Conservation (phyloP, 495 filamentous ascomycete genomes). For the Trichocladium antarcticum region DNA sequence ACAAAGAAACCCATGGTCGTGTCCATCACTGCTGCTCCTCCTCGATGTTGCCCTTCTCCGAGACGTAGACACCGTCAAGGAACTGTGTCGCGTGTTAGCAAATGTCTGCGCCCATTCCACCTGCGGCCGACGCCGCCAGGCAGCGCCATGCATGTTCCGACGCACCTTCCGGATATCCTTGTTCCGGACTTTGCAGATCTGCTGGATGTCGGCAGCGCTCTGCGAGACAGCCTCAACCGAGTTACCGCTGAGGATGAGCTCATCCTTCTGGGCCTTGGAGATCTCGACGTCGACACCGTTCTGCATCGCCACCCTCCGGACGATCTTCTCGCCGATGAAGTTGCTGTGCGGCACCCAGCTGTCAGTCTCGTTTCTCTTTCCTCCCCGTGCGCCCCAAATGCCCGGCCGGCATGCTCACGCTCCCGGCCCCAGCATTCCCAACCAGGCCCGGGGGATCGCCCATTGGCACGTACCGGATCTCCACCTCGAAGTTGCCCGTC, state of each 20-base stretch:
- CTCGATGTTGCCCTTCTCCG: slow-evolving; percentile 87
- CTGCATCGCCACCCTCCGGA: slow-evolving; percentile 80
- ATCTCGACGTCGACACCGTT: slow-evolving; percentile 79
- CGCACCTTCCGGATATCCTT: slow-evolving; percentile 99
- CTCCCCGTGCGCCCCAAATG: neutral
- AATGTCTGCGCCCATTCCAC: neutral
- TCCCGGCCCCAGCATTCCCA: neutral
- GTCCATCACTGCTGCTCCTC: slow-evolving; percentile 56
- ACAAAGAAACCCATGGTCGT: slow-evolving; percentile 40
- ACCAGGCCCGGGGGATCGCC: neutral
- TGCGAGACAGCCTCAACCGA: slow-evolving; percentile 94
- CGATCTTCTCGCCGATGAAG: slow-evolving; percentile 99
- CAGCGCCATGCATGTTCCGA: neutral
- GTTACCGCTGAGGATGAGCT: slow-evolving; percentile 87
- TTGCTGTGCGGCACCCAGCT: slow-evolving; percentile 48
- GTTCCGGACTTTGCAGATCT: slow-evolving; percentile 97
- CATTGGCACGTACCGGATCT: slow-evolving; percentile 73
- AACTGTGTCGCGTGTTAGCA: slow-evolving; percentile 52
- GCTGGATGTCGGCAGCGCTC: slow-evolving; percentile 96
- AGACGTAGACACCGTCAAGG: slow-evolving; percentile 99
- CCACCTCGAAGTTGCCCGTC: slow-evolving; percentile 77
- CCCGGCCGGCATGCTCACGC: neutral
- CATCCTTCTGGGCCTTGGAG: slow-evolving; percentile 89
- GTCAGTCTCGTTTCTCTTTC: slow-evolving; percentile 22
- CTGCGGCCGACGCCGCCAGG: neutral